Conservation (phyloP, 2,329 filamentous ascomycete genomes). For the Colletotrichum sp. region DNA sequence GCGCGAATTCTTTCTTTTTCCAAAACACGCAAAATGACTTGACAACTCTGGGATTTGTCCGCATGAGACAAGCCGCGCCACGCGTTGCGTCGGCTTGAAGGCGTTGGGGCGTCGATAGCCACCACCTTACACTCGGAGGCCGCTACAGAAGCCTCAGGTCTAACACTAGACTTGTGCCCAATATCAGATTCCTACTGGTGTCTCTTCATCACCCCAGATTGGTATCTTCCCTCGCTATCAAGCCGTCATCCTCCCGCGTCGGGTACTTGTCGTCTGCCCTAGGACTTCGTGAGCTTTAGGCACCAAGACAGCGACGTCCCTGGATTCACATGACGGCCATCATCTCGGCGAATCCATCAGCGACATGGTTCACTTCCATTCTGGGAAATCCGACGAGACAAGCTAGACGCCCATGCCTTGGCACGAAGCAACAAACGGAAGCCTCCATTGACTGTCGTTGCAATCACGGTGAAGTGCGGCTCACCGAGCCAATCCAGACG, state of each 20-base stretch:
- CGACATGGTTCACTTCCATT: not conserved
- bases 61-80: constrained; percentile 1
- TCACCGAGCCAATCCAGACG: constrained; percentile 12
- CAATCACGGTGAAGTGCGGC: constrained; percentile 2
- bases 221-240: not conserved
- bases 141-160: not conserved
- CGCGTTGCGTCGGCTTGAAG: not conserved
- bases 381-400: not conserved
- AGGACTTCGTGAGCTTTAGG: not conserved
- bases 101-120: not conserved
- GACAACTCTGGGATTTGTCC: not conserved
- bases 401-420: not conserved
- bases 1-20: not conserved
- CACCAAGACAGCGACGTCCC: constrained; percentile 6
- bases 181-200: not conserved
- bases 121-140: not conserved
- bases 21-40: not conserved
- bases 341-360: not conserved
- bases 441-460: not conserved
- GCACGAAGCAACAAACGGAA: not conserved
- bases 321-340: not conserved
- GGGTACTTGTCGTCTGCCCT: not conserved
- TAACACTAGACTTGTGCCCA: not conserved
- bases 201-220: not conserved
- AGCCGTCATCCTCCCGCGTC: not conserved